Percentiles rank a stretch among this genome's conserved stretches.
Evolutionary conservation across 108 stramenopile genomes (phyloP).

Genomic region (Pseudonitzschia multistriata): DNA sequence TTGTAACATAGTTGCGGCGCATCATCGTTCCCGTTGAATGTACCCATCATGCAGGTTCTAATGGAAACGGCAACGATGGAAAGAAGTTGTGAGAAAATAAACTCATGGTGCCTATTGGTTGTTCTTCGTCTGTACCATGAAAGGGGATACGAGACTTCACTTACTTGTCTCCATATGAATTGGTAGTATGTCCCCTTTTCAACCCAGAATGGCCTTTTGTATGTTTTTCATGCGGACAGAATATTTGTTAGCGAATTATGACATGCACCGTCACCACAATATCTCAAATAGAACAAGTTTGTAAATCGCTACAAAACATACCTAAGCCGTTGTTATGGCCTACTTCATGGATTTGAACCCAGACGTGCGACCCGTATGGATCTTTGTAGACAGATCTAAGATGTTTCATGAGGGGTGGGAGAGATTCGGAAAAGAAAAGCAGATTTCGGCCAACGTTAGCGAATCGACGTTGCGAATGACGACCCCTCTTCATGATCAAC

Average conservation of each 20-base stretch:
- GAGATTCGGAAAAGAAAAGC: not conserved
- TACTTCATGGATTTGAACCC: constrained; percentile 61
- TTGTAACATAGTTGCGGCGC: constrained; percentile 56
- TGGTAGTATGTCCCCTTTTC: too few relatives aligned
- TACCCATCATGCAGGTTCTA: constrained; percentile 7
- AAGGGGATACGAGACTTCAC: constrained; percentile 41
- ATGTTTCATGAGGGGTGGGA: not conserved
- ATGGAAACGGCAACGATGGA: not conserved
- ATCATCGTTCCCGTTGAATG: not conserved
- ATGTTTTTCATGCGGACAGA: not conserved
- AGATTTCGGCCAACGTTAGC: not conserved
- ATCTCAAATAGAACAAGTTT: not conserved
- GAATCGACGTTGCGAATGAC: not conserved
- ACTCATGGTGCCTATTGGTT: not conserved
- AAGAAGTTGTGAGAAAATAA: not conserved
- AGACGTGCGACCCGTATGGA: not conserved
- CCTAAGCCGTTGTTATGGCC: constrained; percentile 5
- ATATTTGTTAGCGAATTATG: not conserved
- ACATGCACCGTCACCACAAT: not conserved
- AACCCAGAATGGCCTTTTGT: not conserved
- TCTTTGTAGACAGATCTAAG: not conserved
- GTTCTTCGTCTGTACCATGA: constrained; percentile 35
- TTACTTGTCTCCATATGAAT: constrained; percentile 27
- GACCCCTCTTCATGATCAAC: too few relatives aligned
- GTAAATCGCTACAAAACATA: not conserved